Base-by-base conservation (phyloP, 1,139 yeast genomes). In the Lodderomyces oxycetoniae region DNA sequence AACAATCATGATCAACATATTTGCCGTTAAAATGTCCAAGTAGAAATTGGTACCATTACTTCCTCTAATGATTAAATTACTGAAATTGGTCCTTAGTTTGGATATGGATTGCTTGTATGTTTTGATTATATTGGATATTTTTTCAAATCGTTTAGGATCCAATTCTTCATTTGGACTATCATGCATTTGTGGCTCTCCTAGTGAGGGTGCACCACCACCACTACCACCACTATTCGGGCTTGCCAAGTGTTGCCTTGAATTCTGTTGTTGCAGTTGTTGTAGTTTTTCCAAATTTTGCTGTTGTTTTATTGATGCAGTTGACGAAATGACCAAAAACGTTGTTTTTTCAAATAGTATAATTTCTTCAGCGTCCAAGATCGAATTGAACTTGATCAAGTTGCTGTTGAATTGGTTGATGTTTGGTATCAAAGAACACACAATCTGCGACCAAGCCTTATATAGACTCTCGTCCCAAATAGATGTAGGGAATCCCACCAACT, bases 401-500 rank as follows among this genome's bases (percentile, higher is more conserved):
- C 76, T 75, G 56, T 89, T 91, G 53, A 88, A 85, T 12, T 78
- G 61, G 33, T 77, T 73, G 77, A 91, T 89, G 53, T 93, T 91
- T 7, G 98, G 97, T 40, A 91, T 89, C 46, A 91, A 69, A 2
- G 96, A 84, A 53, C 97, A 88, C 24, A 91, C 97, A 41, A 91
- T 91, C 36, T 82, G 85, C 3, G 96, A 85, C 99, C 99, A 91
- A 0, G 98, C 98, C 57, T 84, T 86, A 59, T 89, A 91, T 42
- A 91, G 68, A 51, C 94, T 80, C 57, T 91, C 98, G 59, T 91
- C 97, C 98, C 98, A 91, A 40, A 91, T 91, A 3, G 96, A 85
- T 0, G 98, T 91, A 5, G 96, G 91, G 53, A 88, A 89, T 6
- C 97, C 96, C n/a, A 76, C 74, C 29, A 88, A 65, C 38, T 77